Evolutionary conservation across 257 asterid genomes (phyloP).

Genomic region (Capsicum rhomboideum): DNA sequence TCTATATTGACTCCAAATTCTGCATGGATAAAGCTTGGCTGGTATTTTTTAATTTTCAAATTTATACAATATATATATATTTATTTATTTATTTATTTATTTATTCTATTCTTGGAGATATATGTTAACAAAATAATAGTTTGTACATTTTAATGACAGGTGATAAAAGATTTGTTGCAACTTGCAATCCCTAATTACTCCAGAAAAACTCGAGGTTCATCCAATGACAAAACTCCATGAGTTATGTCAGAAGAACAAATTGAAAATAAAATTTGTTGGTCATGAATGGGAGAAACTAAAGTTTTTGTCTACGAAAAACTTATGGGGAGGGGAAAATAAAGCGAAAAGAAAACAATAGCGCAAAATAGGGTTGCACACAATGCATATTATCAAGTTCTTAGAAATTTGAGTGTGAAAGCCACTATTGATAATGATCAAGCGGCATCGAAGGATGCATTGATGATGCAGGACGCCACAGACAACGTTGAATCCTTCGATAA

Average conservation of each 20-base stretch:
- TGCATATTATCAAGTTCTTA: too few species aligned
- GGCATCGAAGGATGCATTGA: too few species aligned
- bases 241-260: slow-evolving; percentile 62
- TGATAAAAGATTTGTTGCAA: slow-evolving; percentile 37
- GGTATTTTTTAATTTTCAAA: slow-evolving; percentile 2
- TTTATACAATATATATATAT: too few species aligned
- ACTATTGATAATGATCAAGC: too few species aligned
- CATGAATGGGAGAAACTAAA: slow-evolving; percentile 38
- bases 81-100: too few species aligned
- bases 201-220: slow-evolving; percentile 47
- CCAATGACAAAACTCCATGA: slow-evolving; percentile 65
- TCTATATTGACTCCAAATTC: not conserved
- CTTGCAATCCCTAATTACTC: slow-evolving; percentile 76
- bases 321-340: slow-evolving; percentile 37
- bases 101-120: too few species aligned
- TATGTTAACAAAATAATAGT: too few species aligned
- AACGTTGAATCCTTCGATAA: too few species aligned
- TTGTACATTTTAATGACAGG: slow-evolving; percentile 15
- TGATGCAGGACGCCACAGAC: too few species aligned
- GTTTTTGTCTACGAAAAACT: slow-evolving; percentile 40
- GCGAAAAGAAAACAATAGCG: too few species aligned
- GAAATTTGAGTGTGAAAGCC: too few species aligned
- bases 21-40: not conserved
- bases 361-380: not conserved
- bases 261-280: slow-evolving; percentile 47